A percentile compares a stretch with the other conserved stretches of the same genome.
Conservation (phyloP, 176 grass and related monocot species). For the Carex cristatella region DNA sequence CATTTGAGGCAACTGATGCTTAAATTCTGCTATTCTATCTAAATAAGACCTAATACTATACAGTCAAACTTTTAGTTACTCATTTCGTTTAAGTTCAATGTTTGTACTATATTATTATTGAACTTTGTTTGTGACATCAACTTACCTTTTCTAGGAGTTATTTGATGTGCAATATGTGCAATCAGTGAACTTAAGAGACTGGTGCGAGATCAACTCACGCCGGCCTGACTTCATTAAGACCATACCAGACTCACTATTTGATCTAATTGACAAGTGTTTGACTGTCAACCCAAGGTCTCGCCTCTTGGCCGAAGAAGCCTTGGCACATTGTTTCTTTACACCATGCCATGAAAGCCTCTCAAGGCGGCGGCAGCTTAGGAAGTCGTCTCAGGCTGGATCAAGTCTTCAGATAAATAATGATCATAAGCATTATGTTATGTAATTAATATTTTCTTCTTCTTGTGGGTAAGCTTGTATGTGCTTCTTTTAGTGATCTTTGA, state of each 20-base stretch:
- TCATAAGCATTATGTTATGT: neutral
- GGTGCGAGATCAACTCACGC: slow-evolving; percentile 56
- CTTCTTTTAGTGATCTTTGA: neutral
- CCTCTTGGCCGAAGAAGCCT: slow-evolving; percentile 71
- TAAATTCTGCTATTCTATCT: neutral
- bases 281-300: slow-evolving; percentile 76
- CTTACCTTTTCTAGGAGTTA: slow-evolving; percentile 44
- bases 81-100: neutral
- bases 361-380: slow-evolving; percentile 31
- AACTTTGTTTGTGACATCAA: neutral
- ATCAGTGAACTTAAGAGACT: slow-evolving; percentile 54
- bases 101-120: neutral
- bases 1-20: neutral
- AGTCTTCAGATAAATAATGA: neutral
- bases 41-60: neutral
- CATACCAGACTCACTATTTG: slow-evolving; percentile 58
- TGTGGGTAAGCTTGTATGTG: neutral
- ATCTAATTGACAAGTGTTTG: slow-evolving; percentile 80
- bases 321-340: slow-evolving; percentile 58
- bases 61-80: neutral
- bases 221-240: slow-evolving; percentile 47
- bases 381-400: slow-evolving; percentile 5
- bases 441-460: neutral
- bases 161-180: slow-evolving; percentile 40
- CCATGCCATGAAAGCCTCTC: slow-evolving; percentile 39